Base-by-base conservation (phyloP, 192 early-diverging fungal species). In the Phlyctochytrium bullatum region DNA sequence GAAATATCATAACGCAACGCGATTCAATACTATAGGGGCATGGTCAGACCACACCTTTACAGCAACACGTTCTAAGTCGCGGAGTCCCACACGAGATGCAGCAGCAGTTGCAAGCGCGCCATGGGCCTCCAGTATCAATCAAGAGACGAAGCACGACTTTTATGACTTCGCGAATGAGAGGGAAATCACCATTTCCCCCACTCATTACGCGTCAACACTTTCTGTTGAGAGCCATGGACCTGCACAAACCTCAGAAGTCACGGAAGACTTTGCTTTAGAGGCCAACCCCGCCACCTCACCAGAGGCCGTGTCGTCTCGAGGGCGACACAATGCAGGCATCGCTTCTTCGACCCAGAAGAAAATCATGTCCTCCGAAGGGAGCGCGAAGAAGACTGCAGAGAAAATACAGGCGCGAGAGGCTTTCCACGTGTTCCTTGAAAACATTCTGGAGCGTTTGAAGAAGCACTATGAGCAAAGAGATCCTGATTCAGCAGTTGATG, bases 351-450 rank as follows among this genome's bases (percentile, higher is more conserved):
- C n/a, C n/a, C n/a, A n/a, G n/a, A n/a, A n/a, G n/a, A n/a, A n/a
- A n/a, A n/a, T n/a, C n/a, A n/a, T n/a, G n/a, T n/a, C n/a, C n/a
- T 47, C 40, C 20, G 40, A 14, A 14, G 40, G 53, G 56, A 66
- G 28, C n/a, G 65, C 30, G 1, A 1, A 29, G 28, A 66, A 33
- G 53, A 57, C 29, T 27, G 34, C 23, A 52, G 53, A 33, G 53
- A 66, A 30, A 52, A 64, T 68, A 24, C 66, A 68, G 32, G 66
- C 66, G 23, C 31, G 66, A 14, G 66, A 68, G 40, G 66, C 66
- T 6, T 68, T 68, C 59, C 66, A 68, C 50, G 66, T 68, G 6
- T 68, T 68, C 59, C 59, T 68, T 14, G 66, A 68, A 32, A 68
- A 62, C 32, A 68, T 68, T 29, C 25, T 68, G 57, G 56, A 14